Evolutionary conservation across 805 yeast species (phyloP).

Genomic region (Candida glaebosa): DNA sequence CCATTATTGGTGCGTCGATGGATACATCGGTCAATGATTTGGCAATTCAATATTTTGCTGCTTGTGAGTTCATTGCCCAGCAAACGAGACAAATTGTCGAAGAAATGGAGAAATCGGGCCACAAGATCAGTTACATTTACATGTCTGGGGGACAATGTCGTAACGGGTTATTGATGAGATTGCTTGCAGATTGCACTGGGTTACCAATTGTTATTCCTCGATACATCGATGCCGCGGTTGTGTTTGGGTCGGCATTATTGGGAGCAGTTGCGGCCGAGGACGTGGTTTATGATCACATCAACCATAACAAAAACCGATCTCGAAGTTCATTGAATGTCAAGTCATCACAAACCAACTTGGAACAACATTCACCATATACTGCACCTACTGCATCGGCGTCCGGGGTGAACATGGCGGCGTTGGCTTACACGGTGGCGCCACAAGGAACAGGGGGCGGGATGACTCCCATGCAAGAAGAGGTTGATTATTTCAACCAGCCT

Average conservation of each 20-base stretch:
- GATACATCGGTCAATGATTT: conserved; percentile 80
- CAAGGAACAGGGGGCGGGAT: conserved; percentile 17
- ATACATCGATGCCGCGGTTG: conserved; percentile 96
- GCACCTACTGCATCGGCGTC: conserved; percentile 79
- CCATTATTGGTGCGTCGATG: conserved; percentile 90
- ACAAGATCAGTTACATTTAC: conserved; percentile 68
- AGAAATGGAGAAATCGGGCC: conserved; percentile 78
- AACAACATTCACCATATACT: conserved; percentile 60
- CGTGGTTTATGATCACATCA: conserved; percentile 39
- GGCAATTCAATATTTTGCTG: conserved; percentile 84
- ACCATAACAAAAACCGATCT: conserved; percentile 30
- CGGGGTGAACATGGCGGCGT: conserved; percentile 51
- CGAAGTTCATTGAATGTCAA: conserved; percentile 27
- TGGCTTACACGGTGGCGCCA: conserved; percentile 28
- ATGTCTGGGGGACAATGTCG: conserved; percentile 98
- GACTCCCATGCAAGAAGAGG: conserved; percentile 39
- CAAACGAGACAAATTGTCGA: conserved; percentile 95
- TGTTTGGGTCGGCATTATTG: conserved; percentile 89
- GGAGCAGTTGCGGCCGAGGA: conserved; percentile 92
- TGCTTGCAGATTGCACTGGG: conserved; percentile 90
- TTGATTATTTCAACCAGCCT: conserved; percentile 39
- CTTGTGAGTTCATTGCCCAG: conserved; percentile 96
- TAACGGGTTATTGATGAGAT: conserved; percentile 81
- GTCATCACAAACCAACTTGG: conserved; percentile 30
- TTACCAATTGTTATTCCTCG: conserved; percentile 89